Percentiles rank a stretch among this genome's conserved stretches.
These are phyloP conservation scores for Hemileccinum impolitum DNA, from an alignment of 768 basidiomycete species.

Conservation along the genomic window DNA sequence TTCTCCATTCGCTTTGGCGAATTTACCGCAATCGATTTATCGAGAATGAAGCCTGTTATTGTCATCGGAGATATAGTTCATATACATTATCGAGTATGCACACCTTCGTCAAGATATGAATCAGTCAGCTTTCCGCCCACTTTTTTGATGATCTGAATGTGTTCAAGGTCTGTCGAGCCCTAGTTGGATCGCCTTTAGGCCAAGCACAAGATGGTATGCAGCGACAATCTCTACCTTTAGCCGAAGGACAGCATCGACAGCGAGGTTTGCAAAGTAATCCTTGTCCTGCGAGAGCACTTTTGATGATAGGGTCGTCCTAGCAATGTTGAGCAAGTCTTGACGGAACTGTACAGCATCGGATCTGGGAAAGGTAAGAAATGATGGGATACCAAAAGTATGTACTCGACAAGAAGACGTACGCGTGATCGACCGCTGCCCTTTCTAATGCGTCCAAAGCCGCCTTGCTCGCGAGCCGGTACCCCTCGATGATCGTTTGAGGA, in stretches of 20 bases:
- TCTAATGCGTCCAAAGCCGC: constrained; percentile 86
- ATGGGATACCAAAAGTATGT: background rate
- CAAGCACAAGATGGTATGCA: background rate
- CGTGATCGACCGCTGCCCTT: constrained; percentile 76
- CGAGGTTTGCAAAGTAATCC: constrained; percentile 95
- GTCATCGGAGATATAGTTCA: background rate
- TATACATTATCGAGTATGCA: constrained; percentile 5
- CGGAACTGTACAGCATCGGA: constrained; percentile 74
- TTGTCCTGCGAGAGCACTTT: constrained; percentile 98
- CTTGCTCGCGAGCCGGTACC: constrained; percentile 86
- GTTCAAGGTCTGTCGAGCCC: constrained; percentile 96
- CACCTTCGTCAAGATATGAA: constrained; percentile 96
- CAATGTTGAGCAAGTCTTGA: constrained; percentile 93
- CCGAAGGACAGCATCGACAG: constrained; percentile 93
- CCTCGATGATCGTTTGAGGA: constrained; percentile 97
- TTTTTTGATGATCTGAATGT: constrained; percentile 99
- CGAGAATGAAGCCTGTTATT: constrained; percentile 87
- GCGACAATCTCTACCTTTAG: constrained; percentile 57
- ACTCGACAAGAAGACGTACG: constrained; percentile 46
- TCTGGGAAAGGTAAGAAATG: constrained; percentile 34
- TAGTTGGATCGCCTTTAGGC: constrained; percentile 29
- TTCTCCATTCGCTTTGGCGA: constrained; percentile 94
- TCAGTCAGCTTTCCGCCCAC: constrained; percentile 98
- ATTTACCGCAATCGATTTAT: constrained; percentile 92
- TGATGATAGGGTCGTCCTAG: constrained; percentile 90